These are phyloP conservation scores for Xylaria sp. DNA, from an alignment of 2,329 filamentous ascomycete genomes.

Conservation along the genomic window DNA sequence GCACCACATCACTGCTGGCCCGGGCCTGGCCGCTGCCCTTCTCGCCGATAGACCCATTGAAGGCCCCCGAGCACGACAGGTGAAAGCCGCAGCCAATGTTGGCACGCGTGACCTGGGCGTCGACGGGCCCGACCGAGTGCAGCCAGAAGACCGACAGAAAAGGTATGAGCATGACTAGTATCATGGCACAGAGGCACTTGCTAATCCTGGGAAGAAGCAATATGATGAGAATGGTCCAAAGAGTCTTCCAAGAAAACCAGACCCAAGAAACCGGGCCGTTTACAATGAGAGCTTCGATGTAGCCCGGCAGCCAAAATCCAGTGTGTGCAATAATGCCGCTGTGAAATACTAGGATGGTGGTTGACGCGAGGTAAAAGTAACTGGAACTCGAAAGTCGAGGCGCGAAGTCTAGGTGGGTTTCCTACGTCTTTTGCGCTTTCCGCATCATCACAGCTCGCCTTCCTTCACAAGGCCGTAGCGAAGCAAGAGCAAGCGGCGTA, in stretches of 20 bases:
- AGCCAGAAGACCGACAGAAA: constrained; percentile 40
- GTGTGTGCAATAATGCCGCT: not conserved
- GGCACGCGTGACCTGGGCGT: constrained; percentile 53
- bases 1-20: constrained; percentile 60
- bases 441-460: not conserved
- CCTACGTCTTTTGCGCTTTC: constrained; percentile 16
- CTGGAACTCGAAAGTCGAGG: too few species aligned
- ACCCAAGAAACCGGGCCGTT: constrained; percentile 16
- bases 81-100: constrained; percentile 65
- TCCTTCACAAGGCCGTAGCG: not conserved
- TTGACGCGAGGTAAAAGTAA: not conserved
- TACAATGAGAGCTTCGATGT: constrained; percentile 14
- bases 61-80: constrained; percentile 60
- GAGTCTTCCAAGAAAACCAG: constrained; percentile 29
- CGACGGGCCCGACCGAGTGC: constrained; percentile 35
- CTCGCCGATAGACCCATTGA: constrained; percentile 67
- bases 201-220: constrained; percentile 20
- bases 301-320: constrained; percentile 21
- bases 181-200: constrained; percentile 37
- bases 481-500: constrained; percentile 14
- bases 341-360: not conserved
- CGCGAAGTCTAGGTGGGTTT: not conserved
- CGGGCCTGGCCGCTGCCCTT: constrained; percentile 71
- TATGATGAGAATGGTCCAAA: constrained; percentile 32
- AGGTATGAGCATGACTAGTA: constrained; percentile 43